Conservation (phyloP, 1,284 basidiomycete species). For the Mycena citricolor region DNA sequence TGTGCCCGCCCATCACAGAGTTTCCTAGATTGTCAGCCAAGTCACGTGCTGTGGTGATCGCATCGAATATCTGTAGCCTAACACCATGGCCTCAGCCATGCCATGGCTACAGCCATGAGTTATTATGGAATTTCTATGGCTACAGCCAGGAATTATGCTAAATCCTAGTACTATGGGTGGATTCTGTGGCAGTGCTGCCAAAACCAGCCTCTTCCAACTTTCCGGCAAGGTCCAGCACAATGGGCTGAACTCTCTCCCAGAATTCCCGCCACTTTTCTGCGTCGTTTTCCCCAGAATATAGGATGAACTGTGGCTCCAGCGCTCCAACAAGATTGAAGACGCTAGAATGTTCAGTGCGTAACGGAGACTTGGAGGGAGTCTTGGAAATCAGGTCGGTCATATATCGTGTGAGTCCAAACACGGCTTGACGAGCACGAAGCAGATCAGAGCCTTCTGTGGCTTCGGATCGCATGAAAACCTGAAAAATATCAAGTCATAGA, state of each 20-base stretch:
- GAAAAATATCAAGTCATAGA: neutral
- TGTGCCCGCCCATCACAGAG: no score
- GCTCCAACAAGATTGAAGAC: slow-evolving; percentile 12
- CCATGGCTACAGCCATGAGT: no score
- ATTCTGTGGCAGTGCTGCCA: slow-evolving; percentile 18
- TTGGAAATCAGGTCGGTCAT: neutral
- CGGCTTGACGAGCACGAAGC: slow-evolving; percentile 4
- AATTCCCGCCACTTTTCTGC: slow-evolving; percentile 11
- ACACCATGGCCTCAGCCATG: no score
- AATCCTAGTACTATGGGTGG: no score
- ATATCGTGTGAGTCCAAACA: slow-evolving; percentile 1
- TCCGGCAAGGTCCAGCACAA: slow-evolving; percentile 11
- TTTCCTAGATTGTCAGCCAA: no score
- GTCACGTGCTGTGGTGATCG: no score
- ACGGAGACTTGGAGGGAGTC: neutral
- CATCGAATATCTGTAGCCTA: no score
- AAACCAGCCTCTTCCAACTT: slow-evolving; percentile 16
- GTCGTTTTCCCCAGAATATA: slow-evolving; percentile 3
- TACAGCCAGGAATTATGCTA: no score
- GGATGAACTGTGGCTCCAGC: slow-evolving; percentile 4
- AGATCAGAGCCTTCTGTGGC: slow-evolving; percentile 7
- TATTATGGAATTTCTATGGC: no score
- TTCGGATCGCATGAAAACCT: slow-evolving; percentile 18
- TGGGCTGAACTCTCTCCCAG: slow-evolving; percentile 15
- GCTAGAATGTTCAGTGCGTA: slow-evolving; percentile 1